Base-by-base conservation (phyloP, 768 basidiomycete genomes). In the Lactifluus rugatus region DNA sequence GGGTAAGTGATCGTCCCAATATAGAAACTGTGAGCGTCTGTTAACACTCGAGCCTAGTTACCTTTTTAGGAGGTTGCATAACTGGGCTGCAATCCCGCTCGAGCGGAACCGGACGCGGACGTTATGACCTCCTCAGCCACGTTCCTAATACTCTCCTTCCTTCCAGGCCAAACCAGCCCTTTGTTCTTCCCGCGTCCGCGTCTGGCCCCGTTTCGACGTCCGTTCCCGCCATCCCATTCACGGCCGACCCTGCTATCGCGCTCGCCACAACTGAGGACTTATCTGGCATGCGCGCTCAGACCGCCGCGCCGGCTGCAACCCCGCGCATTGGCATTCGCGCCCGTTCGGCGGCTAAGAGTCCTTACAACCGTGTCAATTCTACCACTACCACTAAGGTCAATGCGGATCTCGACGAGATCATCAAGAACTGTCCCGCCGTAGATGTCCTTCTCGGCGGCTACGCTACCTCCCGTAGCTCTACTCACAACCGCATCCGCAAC, bases 401-500 rank as follows among this genome's bases (percentile, higher is more conserved):
- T 5, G 28, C 48, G 8, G 14, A 37, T 28, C 47, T 55, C 32
- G 46, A 48, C 8, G 60, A 61, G 0, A 53, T 61, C 28, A 39
- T 61, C 57, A 44, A 44, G 39, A 48, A 53, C 31, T 61, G 62
- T 16, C 63, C 63, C 1, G 63, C 63, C 26, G 48, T 63, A 3
- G 61, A 58, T 36, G 17, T 56, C 17, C 45, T 62, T n/a, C 47
- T 63, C 63, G 60, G 54, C 51, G 63, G 68, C 47, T 62, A 66
- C 2, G 66, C 68, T 51, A 28, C 62, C 2, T 68, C 68, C 21
- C 71, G 72, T 31, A 68, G 73, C n/a, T 73, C 77, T n/a, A 55
- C 61, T 8, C 77, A 77, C 54, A 69, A 68, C 0, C 73, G 74
- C 56, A 74, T 71, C 62, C 71, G 70, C 66, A 70, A 68, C 66